phyloP scores from a whole-genome alignment of 495 filamentous ascomycete species.

The Hyaloscypha variabilis region DNA sequence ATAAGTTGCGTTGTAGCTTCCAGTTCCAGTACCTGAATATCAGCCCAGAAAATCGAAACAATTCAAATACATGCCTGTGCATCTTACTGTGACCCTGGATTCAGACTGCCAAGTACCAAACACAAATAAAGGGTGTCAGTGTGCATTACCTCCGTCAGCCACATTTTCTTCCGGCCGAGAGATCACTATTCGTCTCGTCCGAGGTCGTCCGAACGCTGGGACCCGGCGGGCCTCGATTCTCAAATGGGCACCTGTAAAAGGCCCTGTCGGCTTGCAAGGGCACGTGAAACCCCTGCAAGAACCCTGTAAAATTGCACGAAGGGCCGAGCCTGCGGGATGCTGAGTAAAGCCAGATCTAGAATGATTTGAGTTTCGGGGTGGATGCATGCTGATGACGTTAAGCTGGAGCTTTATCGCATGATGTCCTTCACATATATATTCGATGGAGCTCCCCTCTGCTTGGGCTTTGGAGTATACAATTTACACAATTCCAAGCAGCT shows the following conservation, averaged over 20 bases:
- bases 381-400: neutral
- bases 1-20: neutral
- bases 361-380: neutral
- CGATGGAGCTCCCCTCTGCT: neutral
- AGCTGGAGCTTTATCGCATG: neutral
- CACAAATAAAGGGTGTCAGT: neutral
- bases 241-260: too few relatives aligned
- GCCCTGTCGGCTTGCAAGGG: too few relatives aligned
- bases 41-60: neutral
- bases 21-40: neutral
- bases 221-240: too few relatives aligned
- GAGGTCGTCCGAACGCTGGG: too few relatives aligned
- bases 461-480: neutral
- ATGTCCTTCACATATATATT: neutral
- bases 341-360: neutral
- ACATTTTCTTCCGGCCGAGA: too few relatives aligned
- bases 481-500: neutral
- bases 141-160: too few relatives aligned
- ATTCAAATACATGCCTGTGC: constrained; percentile 6
- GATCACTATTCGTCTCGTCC: too few relatives aligned
- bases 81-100: neutral
- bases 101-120: neutral
- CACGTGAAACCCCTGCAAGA: neutral
- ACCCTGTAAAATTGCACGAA: neutral
- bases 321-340: neutral